Evolutionary conservation across 2,329 filamentous ascomycete species (phyloP).

Genomic region (Botrytis deweyae): DNA sequence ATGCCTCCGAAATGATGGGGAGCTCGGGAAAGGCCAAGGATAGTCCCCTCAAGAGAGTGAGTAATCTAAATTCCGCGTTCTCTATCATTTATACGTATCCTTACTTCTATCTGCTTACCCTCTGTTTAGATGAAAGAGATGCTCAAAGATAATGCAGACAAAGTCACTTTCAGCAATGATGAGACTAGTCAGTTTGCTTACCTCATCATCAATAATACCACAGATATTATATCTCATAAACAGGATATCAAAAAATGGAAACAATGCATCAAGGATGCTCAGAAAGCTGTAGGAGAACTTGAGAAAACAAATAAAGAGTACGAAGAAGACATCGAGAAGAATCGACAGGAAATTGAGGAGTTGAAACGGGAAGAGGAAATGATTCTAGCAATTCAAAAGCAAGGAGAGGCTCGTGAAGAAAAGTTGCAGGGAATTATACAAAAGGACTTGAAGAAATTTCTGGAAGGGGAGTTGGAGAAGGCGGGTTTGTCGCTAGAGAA

Average conservation of each 20-base stretch:
- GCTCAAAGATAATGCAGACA: not conserved
- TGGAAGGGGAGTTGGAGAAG: not conserved
- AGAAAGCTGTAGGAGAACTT: accelerated
- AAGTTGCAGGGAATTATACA: accelerated
- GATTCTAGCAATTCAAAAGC: not conserved
- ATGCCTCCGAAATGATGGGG: not conserved
- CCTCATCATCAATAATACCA: no score
- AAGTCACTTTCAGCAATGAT: not conserved
- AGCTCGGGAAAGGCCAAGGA: no score
- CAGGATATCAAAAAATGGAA: not conserved
- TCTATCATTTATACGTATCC: not conserved
- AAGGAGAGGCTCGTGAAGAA: not conserved
- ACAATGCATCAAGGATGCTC: accelerated
- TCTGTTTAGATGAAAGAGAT: not conserved
- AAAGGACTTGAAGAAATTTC: accelerated
- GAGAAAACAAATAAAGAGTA: not conserved
- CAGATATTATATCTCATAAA: not conserved
- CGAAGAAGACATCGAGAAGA: not conserved
- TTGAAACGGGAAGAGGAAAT: not conserved
- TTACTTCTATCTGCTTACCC: not conserved
- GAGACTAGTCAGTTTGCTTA: not conserved
- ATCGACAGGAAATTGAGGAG: not conserved
- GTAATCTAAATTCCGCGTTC: not conserved
- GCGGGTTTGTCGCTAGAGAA: not conserved
- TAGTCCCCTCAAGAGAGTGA: not conserved